phyloP scores from a whole-genome alignment of 225 moss, liverwort and hornwort genomes.

The Sphagnum tenellum region DNA sequence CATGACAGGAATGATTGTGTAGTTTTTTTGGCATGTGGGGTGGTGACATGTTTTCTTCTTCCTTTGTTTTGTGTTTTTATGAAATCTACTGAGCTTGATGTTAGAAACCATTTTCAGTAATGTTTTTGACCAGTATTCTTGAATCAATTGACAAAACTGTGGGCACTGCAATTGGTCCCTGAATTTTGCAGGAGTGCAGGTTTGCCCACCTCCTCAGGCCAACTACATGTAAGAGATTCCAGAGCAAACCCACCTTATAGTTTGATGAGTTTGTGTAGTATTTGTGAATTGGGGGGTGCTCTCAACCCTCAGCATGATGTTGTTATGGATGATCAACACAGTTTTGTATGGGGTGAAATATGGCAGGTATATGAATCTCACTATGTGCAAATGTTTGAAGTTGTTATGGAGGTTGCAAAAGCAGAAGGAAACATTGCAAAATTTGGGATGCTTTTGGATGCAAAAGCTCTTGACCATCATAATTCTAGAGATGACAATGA shows the following conservation, averaged over 20 bases:
- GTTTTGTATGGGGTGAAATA: not conserved
- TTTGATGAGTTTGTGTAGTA: not conserved
- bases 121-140: too few species aligned
- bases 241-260: not conserved
- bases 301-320: not conserved
- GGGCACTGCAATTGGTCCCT: too few species aligned
- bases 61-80: not conserved
- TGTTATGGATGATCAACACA: not conserved
- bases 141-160: too few species aligned
- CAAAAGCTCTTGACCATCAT: not conserved
- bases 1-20: too few species aligned
- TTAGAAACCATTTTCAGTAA: too few species aligned
- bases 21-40: too few species aligned
- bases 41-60: not conserved
- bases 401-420: slow-evolving; percentile 5
- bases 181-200: not conserved
- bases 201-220: slow-evolving; percentile 3
- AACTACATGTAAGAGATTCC: slow-evolving; percentile 1
- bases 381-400: slow-evolving; percentile 7
- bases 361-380: slow-evolving; percentile 4
- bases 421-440: not conserved
- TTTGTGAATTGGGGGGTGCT: not conserved
- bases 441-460: slow-evolving; percentile 1
- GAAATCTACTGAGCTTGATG: too few species aligned
- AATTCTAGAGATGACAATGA: not conserved